phyloP scores from a whole-genome alignment of 1,284 basidiomycete genomes.

The Trichosporon ovoides region DNA sequence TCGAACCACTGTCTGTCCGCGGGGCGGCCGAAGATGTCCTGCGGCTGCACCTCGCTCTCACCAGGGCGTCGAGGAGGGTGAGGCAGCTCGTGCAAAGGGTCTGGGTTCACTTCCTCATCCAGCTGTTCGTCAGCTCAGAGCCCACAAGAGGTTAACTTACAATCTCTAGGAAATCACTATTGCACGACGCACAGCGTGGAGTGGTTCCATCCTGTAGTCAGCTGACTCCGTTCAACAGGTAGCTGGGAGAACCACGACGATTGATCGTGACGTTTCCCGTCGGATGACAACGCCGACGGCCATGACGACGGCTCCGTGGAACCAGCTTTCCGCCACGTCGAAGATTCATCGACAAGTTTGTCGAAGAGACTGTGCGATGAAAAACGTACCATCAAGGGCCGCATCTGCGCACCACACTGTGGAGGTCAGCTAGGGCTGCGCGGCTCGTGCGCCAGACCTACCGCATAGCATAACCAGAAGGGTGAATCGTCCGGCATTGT shows the following conservation, averaged over 20 bases:
- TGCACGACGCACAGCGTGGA: conserved; percentile 40
- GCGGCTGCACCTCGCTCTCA: background rate
- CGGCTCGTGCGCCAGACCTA: background rate
- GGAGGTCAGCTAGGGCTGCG: conserved; percentile 4
- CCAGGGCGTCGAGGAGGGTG: conserved; percentile 23
- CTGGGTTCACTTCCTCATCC: conserved; percentile 41
- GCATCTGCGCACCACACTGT: conserved; percentile 44
- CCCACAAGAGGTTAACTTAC: conserved; percentile 20
- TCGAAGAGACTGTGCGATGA: no score
- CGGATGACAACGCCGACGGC: no score
- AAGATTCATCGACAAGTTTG: background rate
- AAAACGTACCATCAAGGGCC: conserved; percentile 30
- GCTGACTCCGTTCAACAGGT: background rate
- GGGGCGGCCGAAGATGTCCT: no score
- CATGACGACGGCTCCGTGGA: background rate
- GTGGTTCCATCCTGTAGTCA: conserved; percentile 27
- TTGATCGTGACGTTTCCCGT: no score
- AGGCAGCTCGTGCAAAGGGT: conserved; percentile 40
- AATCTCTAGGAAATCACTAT: conserved; percentile 44
- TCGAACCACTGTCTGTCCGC: no score
- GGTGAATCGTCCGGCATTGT: background rate
- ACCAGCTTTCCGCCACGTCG: background rate
- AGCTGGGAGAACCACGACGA: background rate
- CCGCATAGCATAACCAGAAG: background rate
- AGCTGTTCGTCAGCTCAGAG: conserved; percentile 25